These are phyloP conservation scores for Lachancea quebecensis DNA, from an alignment of 805 yeast genomes.

Conservation along the genomic window DNA sequence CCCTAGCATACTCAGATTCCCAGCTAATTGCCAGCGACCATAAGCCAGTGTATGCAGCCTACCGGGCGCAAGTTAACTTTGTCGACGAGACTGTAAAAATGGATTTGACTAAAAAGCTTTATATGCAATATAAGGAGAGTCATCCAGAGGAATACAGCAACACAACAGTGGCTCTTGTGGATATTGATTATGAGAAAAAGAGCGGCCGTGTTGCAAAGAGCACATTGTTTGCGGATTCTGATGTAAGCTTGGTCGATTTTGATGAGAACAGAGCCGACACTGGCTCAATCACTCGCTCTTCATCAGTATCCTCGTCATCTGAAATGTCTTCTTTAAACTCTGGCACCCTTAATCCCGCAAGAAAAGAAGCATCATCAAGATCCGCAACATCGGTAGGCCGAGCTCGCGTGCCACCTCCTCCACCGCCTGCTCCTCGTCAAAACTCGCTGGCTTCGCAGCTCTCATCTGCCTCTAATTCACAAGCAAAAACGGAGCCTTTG, in stretches of 20 bases:
- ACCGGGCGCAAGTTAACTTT: slow-evolving; percentile 55
- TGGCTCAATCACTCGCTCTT: slow-evolving; percentile 2
- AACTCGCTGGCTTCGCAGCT: neutral
- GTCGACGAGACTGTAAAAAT: slow-evolving; percentile 59
- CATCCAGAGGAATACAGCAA: slow-evolving; percentile 27
- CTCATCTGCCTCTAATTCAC: neutral
- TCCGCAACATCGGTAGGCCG: slow-evolving; percentile 7
- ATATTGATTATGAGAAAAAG: slow-evolving; percentile 10
- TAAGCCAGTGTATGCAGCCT: slow-evolving; percentile 84
- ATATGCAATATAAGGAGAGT: slow-evolving; percentile 44
- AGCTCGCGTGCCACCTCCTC: slow-evolving; percentile 18
- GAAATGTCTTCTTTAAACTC: slow-evolving; percentile 9
- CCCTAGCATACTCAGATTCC: slow-evolving; percentile 62
- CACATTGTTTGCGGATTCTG: slow-evolving; percentile 1
- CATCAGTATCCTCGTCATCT: slow-evolving; percentile 6
- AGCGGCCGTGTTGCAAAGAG: neutral
- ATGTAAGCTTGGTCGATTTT: slow-evolving; percentile 12
- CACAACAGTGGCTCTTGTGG: slow-evolving; percentile 15
- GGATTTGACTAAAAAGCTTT: slow-evolving; percentile 49
- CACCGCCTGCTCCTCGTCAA: slow-evolving; percentile 12
- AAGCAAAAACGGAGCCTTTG: too few relatives aligned
- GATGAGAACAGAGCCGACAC: slow-evolving; percentile 1
- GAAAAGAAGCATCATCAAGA: slow-evolving; percentile 6
- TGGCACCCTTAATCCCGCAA: slow-evolving; percentile 13
- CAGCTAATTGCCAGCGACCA: slow-evolving; percentile 75